Evolutionary conservation across 1,284 basidiomycete genomes (phyloP), one percentile per base, ranked within the genome.

Genomic region (Boletellus sp.): DNA sequence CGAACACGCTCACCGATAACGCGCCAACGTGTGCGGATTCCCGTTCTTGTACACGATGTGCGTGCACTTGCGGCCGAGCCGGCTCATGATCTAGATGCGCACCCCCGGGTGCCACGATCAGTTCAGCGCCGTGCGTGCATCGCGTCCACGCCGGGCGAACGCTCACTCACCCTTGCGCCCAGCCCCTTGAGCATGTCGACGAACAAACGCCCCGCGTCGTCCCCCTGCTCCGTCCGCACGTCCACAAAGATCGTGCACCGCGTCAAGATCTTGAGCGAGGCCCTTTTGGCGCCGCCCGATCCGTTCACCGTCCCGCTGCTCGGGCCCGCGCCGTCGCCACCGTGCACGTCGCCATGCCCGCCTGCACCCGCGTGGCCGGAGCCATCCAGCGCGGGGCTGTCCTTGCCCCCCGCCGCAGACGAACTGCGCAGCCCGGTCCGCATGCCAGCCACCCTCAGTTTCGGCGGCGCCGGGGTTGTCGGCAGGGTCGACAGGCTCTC

Each of bases 11-110:
- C 55, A 81, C 88, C 80, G 73, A 61, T 87, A 92, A 50, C 83
- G 83, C 21, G 77, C 78, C 17, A 92, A 60, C 1, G 93, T 96
- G 41, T 86, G 84, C 54, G 80, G 77, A 41, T 82, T 68, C 1
- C 94, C 94, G 48, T 90, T 87, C 73, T 95, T 96, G 69, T 80
- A 96, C 14, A 97, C 80, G 49, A 96, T 82, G 65, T 96, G 94
- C 0, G 93, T 95, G 56, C 88, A 87, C 5, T 78, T 84, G 68
- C 86, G 78, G n/a, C 83, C 82, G 2, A 84, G 78, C 19, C 80
- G 73, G 27, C 72, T 68, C 53, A 84, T 66, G 21, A 84, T 75
- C 84, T 87, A 52, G 11, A 48, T n/a, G 29, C 14, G 16, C 9
- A 17, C 4, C 16, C 30, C n/a, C n/a, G n/a, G n/a, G n/a, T n/a